These are phyloP conservation scores for Triticum timopheevii DNA, from an alignment of 176 grass and related monocot genomes.

Conservation along the genomic window DNA sequence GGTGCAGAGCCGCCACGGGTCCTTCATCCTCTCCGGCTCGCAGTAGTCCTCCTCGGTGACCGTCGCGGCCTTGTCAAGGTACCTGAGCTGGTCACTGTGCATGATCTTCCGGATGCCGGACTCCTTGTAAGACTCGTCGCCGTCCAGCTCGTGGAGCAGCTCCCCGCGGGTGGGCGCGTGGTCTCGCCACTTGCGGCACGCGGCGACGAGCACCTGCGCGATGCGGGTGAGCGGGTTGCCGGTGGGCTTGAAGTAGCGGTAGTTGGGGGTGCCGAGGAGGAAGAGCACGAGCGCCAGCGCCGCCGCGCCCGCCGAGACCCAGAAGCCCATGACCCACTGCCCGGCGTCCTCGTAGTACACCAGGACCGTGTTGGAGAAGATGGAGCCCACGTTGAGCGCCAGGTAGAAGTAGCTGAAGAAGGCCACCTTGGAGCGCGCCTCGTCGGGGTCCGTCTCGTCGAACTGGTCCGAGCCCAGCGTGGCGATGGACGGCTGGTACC, in stretches of 20 bases:
- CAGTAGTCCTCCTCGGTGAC: constrained; percentile 37
- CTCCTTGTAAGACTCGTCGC: constrained; percentile 29
- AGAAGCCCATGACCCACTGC: constrained; percentile 74
- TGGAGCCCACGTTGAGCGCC: constrained; percentile 73
- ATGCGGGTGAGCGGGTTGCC: constrained; percentile 83
- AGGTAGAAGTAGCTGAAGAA: constrained; percentile 97
- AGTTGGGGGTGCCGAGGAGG: constrained; percentile 62
- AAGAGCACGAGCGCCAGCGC: constrained; percentile 63
- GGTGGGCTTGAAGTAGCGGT: constrained; percentile 66
- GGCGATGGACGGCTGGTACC: constrained; percentile 81
- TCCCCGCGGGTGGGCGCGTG: constrained; percentile 27
- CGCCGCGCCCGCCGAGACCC: constrained; percentile 60
- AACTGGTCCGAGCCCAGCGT: constrained; percentile 89
- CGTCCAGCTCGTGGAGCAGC: constrained; percentile 62
- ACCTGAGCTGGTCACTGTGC: constrained; percentile 62
- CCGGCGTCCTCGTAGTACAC: constrained; percentile 84
- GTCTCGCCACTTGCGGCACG: constrained; percentile 49
- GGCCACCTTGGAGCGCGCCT: constrained; percentile 65
- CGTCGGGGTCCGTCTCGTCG: constrained; percentile 67
- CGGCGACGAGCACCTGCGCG: constrained; percentile 68
- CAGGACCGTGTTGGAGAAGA: constrained; percentile 76
- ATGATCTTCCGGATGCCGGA: constrained; percentile 62
- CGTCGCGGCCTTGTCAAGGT: constrained; percentile 75
- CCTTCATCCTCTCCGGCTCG: constrained; percentile 10
- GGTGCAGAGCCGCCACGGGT: constrained; percentile 63